Conservation (phyloP, 805 yeast genomes). For the Candida hispaniensis region DNA sequence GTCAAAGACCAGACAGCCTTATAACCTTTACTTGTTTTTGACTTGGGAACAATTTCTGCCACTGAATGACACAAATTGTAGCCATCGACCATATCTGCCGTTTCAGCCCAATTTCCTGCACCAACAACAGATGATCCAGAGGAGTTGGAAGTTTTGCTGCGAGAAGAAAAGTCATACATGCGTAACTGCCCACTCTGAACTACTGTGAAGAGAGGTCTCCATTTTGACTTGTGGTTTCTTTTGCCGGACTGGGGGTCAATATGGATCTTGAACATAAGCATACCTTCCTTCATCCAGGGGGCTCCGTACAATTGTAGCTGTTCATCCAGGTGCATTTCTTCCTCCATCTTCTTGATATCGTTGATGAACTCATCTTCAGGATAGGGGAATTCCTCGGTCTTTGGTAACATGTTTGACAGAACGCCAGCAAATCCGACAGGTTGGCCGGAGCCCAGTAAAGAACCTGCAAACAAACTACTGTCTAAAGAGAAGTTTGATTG, state of each 20-base stretch:
- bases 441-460: constrained; percentile 25
- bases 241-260: constrained; percentile 24
- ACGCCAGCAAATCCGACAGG: constrained; percentile 28
- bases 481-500: constrained; percentile 33
- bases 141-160: constrained; percentile 16
- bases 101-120: constrained; percentile 61
- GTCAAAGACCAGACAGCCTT: constrained; percentile 44
- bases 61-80: constrained; percentile 40
- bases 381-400: constrained; percentile 24
- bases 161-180: constrained; percentile 33
- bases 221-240: constrained; percentile 27
- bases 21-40: constrained; percentile 29
- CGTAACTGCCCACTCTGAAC: constrained; percentile 57
- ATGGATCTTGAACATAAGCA: constrained; percentile 34
- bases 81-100: constrained; percentile 46
- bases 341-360: constrained; percentile 24
- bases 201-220: constrained; percentile 50
- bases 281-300: constrained; percentile 70
- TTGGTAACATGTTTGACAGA: constrained; percentile 25
- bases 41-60: constrained; percentile 32
- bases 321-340: constrained; percentile 42
- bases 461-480: constrained; percentile 22
- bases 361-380: constrained; percentile 22
- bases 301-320: constrained; percentile 58
- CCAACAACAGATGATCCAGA: constrained; percentile 34